Base-by-base conservation (phyloP, 352 stramenopile species). In the Globisporangium acanthophoron region DNA sequence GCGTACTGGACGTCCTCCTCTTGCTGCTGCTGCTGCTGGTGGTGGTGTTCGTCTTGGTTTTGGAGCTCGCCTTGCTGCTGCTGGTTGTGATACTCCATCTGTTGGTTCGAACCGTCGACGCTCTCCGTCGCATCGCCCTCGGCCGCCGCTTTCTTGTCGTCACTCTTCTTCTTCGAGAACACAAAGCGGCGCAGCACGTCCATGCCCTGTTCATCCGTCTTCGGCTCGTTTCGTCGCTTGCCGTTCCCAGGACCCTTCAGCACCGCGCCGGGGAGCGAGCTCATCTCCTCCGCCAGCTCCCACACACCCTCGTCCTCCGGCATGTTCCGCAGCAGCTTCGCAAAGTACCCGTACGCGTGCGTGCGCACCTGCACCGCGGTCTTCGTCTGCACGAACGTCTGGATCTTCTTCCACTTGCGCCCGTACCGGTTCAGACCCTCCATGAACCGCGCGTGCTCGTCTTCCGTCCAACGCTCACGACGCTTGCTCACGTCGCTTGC, bases 361-460 rank as follows among this genome's bases (percentile, higher is more conserved):
- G 84, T 93, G 52, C 84, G 80, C 16, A 93, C 84, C 58, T 93
- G 84, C 5, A 93, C 84, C 5, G 81, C 84, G 3, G 84, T 93
- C 74, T 93, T 93, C 20, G 84, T 93, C 69, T 89, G 82, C 39
- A 93, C 84, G 41, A 89, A 88, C 44, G 75, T 85, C 66, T 93
- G 84, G 53, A 93, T 93, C 59, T 93, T 93, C 66, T 93, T 93
- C 84, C 84, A 93, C 62, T 93, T 93, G 59, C 84, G 84, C 24
- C 84, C 84, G 61, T 91, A 93, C 31, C 77, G 76, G 66, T 91
- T 90, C n/a, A 93, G 61, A 0, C 84, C 84, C 61, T 93, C 80
- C 81, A 93, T 91, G 66, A 93, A 93, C 12, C 77, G 74, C 16
- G 80, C 80, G 59, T 93, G 84, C 51, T 93, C 84, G 52, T 91